Base-by-base conservation (phyloP, 1,284 basidiomycete species). In the Pseudozyma thailandica region DNA sequence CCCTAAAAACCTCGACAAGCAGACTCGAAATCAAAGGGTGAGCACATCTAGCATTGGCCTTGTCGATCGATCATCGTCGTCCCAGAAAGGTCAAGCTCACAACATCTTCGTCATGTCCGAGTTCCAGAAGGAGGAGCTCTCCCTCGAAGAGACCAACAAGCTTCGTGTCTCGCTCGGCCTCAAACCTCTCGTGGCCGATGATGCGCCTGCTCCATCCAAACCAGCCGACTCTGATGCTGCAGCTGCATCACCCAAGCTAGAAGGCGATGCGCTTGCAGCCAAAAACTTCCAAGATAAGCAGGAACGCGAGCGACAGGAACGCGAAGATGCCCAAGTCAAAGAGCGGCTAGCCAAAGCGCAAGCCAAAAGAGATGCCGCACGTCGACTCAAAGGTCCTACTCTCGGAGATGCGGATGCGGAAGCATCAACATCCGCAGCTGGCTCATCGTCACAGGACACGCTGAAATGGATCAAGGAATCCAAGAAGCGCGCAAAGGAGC, bases 71-170 rank as follows among this genome's bases (percentile, higher is more conserved):
- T 44, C 16, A 15, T 25, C 44, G 27, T 37, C 38, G 16, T 43
- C 44, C 23, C 25, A n/a, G 49, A 27, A 51, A 25, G 42, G 28
- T 57, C 52, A 42, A 47, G 56, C 66, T 70, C 60, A 70, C 66
- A 54, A 54, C 61, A 30, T 15, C 45, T n/a, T 46, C 44, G 43
- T 47, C 62, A 81, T 81, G 79, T 74, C 74, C 59, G 78, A 74
- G 63, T 81, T 81, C 61, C 72, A 73, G 25, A 84, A 84, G 58
- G 90, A 93, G 84, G 90, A 91, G 82, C 90, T 96, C 82, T 90
- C 91, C 75, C 88, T 98, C 82, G 94, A 97, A 83, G 96, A 98
- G 87, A 97, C 94, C 53, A 98, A 98, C 87, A 93, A 92, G 85
- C 92, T 97, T 82, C 93, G 96, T 85, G 89, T 96, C 69, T 91